Percentiles rank a stretch among this genome's conserved stretches.
phyloP scores from a whole-genome alignment of 2,329 filamentous ascomycete species.

The Penicillium hesseltinei region DNA sequence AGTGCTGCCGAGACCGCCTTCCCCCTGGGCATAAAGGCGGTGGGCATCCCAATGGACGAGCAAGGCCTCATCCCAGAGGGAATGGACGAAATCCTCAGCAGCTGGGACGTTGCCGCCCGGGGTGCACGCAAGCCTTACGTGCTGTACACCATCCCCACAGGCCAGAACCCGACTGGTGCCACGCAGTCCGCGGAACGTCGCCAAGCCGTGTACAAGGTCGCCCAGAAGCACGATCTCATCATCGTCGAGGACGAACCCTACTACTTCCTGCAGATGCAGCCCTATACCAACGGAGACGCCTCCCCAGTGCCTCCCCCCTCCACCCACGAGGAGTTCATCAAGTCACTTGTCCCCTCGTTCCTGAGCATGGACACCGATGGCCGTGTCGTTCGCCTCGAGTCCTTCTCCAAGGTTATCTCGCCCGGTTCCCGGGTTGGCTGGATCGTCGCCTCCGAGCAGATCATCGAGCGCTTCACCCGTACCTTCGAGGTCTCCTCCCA shows the following conservation, averaged over 20 bases:
- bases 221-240: constrained; percentile 78
- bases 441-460: constrained; percentile 82
- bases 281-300: constrained; percentile 60
- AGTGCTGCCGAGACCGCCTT: constrained; percentile 66
- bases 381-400: constrained; percentile 85
- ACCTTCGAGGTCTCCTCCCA: constrained; percentile 84
- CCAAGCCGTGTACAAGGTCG: constrained; percentile 70
- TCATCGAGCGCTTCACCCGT: constrained; percentile 77
- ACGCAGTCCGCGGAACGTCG: constrained; percentile 70
- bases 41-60: constrained; percentile 63
- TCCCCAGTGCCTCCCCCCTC: constrained; percentile 56
- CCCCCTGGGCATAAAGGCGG: constrained; percentile 61
- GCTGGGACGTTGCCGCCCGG: constrained; percentile 60
- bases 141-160: constrained; percentile 72
- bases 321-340: constrained; percentile 70
- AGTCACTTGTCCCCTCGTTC: constrained; percentile 68
- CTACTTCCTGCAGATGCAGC: constrained; percentile 84
- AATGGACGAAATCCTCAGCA: constrained; percentile 62
- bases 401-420: constrained; percentile 86
- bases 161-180: constrained; percentile 87
- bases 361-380: constrained; percentile 82
- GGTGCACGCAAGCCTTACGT: constrained; percentile 64
- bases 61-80: constrained; percentile 62
- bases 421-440: constrained; percentile 82
- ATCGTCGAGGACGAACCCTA: constrained; percentile 94